A percentile compares a stretch with the other conserved stretches of the same genome.
Evolutionary conservation across 192 early-diverging fungal genomes (phyloP).

Genomic region (Dispira simplex): DNA sequence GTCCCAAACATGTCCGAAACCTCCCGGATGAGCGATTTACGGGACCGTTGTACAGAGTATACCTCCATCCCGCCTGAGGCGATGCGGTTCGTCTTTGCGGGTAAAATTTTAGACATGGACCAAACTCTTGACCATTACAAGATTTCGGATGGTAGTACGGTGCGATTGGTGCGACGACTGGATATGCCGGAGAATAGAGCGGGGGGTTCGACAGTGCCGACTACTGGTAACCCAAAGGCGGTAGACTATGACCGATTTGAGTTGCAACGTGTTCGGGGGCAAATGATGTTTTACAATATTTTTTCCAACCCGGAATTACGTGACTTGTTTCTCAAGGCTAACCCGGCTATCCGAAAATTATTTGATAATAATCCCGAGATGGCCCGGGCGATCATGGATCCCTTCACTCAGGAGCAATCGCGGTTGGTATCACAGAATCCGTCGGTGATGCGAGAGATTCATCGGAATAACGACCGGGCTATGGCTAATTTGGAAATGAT

Average conservation of each 20-base stretch:
- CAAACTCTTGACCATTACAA: not conserved
- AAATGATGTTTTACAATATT: not conserved
- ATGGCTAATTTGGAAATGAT: conserved; percentile 29
- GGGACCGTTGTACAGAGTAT: not conserved
- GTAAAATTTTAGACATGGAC: not conserved
- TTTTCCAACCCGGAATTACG: conserved; percentile 20
- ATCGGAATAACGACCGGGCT: conserved; percentile 34
- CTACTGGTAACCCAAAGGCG: not conserved
- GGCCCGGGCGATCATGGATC: conserved; percentile 23
- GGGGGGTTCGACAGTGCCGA: not conserved
- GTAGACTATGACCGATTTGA: not conserved
- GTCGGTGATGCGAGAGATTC: conserved; percentile 26
- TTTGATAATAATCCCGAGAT: conserved; percentile 31
- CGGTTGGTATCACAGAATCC: conserved; percentile 19
- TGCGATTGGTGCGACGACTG: conserved; percentile 3
- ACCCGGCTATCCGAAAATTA: conserved; percentile 22
- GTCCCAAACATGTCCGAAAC: too few species aligned
- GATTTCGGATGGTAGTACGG: conserved; percentile 1
- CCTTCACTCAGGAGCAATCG: conserved; percentile 22
- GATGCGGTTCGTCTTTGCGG: conserved; percentile 7
- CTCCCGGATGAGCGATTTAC: too few species aligned
- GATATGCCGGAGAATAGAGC: too few species aligned
- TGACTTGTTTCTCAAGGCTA: conserved; percentile 24
- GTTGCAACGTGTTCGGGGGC: not conserved
- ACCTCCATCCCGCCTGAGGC: not conserved